phyloP scores from a whole-genome alignment of 2,329 filamentous ascomycete species.

The Ceratocystis harringtonii region DNA sequence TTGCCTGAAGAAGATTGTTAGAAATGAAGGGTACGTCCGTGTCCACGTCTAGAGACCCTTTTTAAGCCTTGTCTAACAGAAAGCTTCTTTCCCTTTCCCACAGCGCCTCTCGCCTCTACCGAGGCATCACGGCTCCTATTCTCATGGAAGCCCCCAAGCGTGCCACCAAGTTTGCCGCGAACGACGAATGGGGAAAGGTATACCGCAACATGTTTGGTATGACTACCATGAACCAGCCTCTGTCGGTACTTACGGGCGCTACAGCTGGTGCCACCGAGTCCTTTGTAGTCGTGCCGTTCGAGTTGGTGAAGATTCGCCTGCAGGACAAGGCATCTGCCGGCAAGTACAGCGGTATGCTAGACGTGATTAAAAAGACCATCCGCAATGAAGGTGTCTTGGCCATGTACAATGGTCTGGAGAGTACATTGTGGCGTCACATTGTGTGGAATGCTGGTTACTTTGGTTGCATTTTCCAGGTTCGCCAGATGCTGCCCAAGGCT shows the following conservation, averaged over 20 bases:
- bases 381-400: constrained; percentile 70
- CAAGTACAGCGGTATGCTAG: constrained; percentile 71
- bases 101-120: constrained; percentile 80
- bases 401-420: constrained; percentile 93
- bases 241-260: constrained; percentile 86
- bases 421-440: constrained; percentile 86
- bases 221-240: constrained; percentile 74
- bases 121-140: constrained; percentile 88
- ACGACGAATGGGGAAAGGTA: constrained; percentile 94
- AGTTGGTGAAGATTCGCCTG: constrained; percentile 94
- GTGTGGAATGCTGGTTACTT: constrained; percentile 93
- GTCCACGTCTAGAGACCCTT: background rate
- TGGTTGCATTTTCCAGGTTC: constrained; percentile 95
- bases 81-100: background rate
- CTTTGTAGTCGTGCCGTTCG: constrained; percentile 95
- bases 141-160: constrained; percentile 92
- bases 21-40: constrained; percentile 69
- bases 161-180: constrained; percentile 97
- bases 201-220: constrained; percentile 79
- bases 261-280: constrained; percentile 90
- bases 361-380: constrained; percentile 69
- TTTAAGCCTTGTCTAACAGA: background rate
- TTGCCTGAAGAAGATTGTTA: constrained; percentile 94
- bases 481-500: constrained; percentile 65
- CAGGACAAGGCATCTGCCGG: constrained; percentile 88